These are phyloP conservation scores for Dillenia suffruticosa DNA, from an alignment of 164 flowering plant species.

Conservation along the genomic window DNA sequence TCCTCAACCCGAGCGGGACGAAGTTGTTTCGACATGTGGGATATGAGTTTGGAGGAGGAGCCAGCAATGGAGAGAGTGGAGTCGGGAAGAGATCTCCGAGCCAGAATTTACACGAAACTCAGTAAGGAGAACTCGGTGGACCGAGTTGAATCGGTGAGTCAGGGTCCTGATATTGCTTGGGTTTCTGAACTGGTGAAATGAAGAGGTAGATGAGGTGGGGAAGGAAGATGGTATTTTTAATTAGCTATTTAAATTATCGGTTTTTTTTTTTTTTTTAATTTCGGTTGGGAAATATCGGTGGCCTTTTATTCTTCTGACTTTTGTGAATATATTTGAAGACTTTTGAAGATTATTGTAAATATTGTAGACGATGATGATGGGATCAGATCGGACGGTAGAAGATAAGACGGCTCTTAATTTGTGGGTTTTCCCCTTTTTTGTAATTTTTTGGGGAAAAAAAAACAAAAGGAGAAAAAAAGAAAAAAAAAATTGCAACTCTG, in stretches of 20 bases:
- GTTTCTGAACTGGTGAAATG: conserved; percentile 40
- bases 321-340: conserved; percentile 7
- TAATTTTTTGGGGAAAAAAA: no score
- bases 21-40: no score
- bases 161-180: conserved; percentile 45
- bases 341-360: no score
- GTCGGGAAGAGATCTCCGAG: conserved; percentile 66
- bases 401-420: no score
- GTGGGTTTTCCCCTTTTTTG: no score
- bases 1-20: no score
- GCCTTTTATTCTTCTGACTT: conserved; percentile 8
- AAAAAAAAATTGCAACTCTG: no score
- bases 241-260: neutral
- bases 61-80: conserved; percentile 73
- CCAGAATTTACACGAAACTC: conserved; percentile 53
- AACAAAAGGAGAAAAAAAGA: no score
- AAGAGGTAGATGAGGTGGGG: neutral
- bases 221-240: neutral
- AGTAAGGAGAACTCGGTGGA: conserved; percentile 59
- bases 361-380: no score
- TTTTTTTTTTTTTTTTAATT: neutral
- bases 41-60: conserved; percentile 24
- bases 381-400: no score
- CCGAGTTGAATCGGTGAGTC: conserved; percentile 18
- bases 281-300: conserved; percentile 1